Evolutionary conservation across 2,329 filamentous ascomycete species (phyloP), one percentile per base, ranked within the genome.

Genomic region (Aulographum hederae): DNA sequence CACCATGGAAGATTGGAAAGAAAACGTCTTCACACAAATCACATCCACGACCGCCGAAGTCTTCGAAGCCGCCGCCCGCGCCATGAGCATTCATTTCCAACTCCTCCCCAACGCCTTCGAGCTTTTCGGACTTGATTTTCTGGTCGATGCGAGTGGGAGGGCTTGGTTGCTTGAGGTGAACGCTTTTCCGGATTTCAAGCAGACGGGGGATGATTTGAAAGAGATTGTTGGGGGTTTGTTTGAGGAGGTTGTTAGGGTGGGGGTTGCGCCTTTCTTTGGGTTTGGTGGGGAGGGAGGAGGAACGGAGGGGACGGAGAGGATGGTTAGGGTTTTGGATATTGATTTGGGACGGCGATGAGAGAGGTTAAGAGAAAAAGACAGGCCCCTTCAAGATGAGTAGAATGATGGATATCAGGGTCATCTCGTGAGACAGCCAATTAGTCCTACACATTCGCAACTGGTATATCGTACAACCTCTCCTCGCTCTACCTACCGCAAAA

Each of bases 181-280:
- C 58, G 81, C 86, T 1, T 98, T 92, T 54, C 89, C 89, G 6
- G 89, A 98, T 57, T 95, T 95, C 48, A 73, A 69, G 46, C 86
- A 95, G 67, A 93, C 84, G 12, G 89, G 89, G 0, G 65, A 66
- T 5, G 75, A 78, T 34, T 54, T 92, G 40, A 70, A 65, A 47
- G 67, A 58, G 0, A 53, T 95, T 26, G 75, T 98, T 16, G 67
- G 61, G 14, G 77, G 73, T 5, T 62, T 98, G 41, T 89, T 91
- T 63, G 65, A 70, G 43, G 78, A 70, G 8, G 75, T 81, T 15
- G 62, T 93, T 26, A 62, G 70, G 34, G 57, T 66, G 39, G 79
- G 63, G 2, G 67, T 93, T 2, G 56, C 58, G 53, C 52, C 65
- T 2, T 89, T 89, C 55, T 82, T 91, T 55, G 61, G 47, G 16